These are phyloP conservation scores for Acacia pycnantha DNA, from an alignment of 331 rosid species.

Conservation along the genomic window DNA sequence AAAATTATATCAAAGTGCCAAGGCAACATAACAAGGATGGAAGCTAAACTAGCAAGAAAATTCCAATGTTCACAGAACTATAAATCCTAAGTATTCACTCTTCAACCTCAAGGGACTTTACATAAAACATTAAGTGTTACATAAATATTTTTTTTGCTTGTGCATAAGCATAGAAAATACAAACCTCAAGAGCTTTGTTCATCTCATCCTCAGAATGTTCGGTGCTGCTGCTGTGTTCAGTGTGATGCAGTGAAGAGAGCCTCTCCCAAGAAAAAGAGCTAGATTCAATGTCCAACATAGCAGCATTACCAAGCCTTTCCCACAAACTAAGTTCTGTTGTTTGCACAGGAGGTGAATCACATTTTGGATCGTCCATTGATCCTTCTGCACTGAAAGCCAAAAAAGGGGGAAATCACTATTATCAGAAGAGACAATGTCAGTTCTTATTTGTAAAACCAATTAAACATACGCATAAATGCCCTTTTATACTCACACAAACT, in stretches of 20 bases:
- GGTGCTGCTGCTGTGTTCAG: constrained; percentile 73
- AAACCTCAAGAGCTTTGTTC: constrained; percentile 84
- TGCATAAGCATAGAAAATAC: constrained; percentile 23
- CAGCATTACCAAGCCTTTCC: constrained; percentile 94
- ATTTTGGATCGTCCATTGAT: constrained; percentile 34
- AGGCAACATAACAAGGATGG: background rate
- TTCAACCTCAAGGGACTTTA: constrained; percentile 2
- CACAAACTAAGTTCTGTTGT: constrained; percentile 71
- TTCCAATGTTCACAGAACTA: background rate
- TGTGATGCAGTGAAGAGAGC: constrained; percentile 85
- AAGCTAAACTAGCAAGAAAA: constrained; percentile 16
- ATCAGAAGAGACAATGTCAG: constrained; percentile 14
- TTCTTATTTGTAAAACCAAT: background rate
- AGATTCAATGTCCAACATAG: constrained; percentile 70
- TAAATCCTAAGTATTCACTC: background rate
- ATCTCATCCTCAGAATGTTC: constrained; percentile 90
- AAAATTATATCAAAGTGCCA: background rate
- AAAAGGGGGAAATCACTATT: background rate
- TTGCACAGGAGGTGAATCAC: constrained; percentile 42
- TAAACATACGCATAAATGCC: background rate
- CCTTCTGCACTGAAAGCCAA: constrained; percentile 56
- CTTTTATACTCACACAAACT: background rate
- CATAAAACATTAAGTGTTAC: background rate
- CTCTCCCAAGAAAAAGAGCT: constrained; percentile 75
- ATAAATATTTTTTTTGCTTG: background rate